These are phyloP conservation scores for Salix caprea DNA, from an alignment of 345 rosid species.

Conservation along the genomic window DNA sequence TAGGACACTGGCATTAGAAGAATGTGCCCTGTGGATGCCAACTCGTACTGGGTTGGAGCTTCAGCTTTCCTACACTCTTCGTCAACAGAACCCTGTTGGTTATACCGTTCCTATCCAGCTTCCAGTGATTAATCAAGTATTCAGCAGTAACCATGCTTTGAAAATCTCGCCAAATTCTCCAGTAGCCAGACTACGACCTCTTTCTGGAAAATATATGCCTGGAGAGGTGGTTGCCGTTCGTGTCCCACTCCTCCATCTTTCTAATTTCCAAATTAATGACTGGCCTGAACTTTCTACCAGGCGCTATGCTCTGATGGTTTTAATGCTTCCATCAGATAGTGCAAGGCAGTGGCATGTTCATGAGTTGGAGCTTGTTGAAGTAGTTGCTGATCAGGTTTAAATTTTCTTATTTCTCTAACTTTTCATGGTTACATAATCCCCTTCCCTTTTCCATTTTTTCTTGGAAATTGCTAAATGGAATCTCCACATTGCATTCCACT, in stretches of 20 bases:
- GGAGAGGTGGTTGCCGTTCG: slow-evolving; percentile 97
- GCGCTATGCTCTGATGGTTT: slow-evolving; percentile 90
- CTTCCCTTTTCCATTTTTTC: not conserved
- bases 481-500: not conserved
- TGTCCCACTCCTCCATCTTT: slow-evolving; percentile 93
- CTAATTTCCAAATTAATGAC: slow-evolving; percentile 90
- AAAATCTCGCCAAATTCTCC: slow-evolving; percentile 90
- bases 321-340: slow-evolving; percentile 98
- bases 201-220: slow-evolving; percentile 71
- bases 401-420: not conserved
- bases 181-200: slow-evolving; percentile 76
- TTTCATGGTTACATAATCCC: not conserved
- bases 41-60: slow-evolving; percentile 92
- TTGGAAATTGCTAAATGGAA: not conserved
- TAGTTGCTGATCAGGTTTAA: slow-evolving; percentile 91
- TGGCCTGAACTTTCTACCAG: slow-evolving; percentile 99
- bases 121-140: slow-evolving; percentile 90
- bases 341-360: slow-evolving; percentile 99
- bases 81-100: slow-evolving; percentile 88
- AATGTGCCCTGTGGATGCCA: slow-evolving; percentile 99
- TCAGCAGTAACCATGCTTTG: slow-evolving; percentile 59
- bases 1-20: slow-evolving; percentile 81
- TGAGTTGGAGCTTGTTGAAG: slow-evolving; percentile 98
- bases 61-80: slow-evolving; percentile 88
- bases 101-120: slow-evolving; percentile 93